Evolutionary conservation across 1,139 yeast genomes (phyloP).

Genomic region (Hansenula sp.): DNA sequence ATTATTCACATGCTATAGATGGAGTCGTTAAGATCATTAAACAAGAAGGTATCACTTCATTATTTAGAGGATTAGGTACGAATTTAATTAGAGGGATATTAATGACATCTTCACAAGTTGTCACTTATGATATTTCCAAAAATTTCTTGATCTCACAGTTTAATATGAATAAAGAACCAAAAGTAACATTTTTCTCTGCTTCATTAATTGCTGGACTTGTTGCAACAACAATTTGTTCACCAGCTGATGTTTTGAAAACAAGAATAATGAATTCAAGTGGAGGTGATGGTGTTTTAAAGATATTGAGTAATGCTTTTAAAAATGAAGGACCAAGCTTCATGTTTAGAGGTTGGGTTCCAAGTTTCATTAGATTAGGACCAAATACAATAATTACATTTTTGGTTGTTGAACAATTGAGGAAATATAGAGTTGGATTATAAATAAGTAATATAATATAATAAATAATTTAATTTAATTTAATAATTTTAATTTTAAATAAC

Average conservation of each 20-base stretch:
- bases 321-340: constrained; percentile 73
- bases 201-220: constrained; percentile 78
- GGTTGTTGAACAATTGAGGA: constrained; percentile 74
- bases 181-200: constrained; percentile 73
- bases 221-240: constrained; percentile 88
- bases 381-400: constrained; percentile 84
- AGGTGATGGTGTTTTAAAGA: constrained; percentile 44
- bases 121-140: constrained; percentile 80
- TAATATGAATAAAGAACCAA: constrained; percentile 55
- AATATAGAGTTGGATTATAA: constrained; percentile 49
- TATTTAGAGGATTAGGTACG: constrained; percentile 75
- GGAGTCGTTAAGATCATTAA: constrained; percentile 60
- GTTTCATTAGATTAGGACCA: constrained; percentile 83
- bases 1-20: constrained; percentile 75
- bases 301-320: constrained; percentile 53
- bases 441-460: not conserved
- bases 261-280: constrained; percentile 73
- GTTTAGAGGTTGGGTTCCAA: constrained; percentile 91
- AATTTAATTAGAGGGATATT: constrained; percentile 77
- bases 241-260: constrained; percentile 89
- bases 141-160: constrained; percentile 47
- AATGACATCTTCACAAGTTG: constrained; percentile 92
- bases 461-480: too few species aligned
- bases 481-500: constrained; percentile 16
- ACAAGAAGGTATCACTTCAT: constrained; percentile 58